Conservation (phyloP, 768 basidiomycete genomes). For the Multifurca ochricompacta region DNA sequence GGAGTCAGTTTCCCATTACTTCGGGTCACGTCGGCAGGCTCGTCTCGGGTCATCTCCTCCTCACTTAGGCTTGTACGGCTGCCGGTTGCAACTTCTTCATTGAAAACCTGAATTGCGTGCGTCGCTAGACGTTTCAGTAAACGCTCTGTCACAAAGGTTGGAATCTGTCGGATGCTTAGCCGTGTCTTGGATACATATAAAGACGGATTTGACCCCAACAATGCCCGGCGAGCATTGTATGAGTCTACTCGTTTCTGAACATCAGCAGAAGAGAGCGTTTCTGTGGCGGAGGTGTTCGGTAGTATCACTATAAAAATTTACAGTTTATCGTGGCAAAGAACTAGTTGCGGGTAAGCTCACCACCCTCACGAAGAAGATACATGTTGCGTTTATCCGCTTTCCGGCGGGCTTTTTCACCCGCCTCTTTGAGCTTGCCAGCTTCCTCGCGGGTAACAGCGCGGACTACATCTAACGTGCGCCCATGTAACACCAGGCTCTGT, state of each 20-base stretch:
- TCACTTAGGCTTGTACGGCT: constrained; percentile 49
- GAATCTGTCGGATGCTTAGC: constrained; percentile 88
- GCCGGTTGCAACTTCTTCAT: constrained; percentile 64
- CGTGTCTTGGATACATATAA: constrained; percentile 93
- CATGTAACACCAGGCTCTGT: constrained; percentile 79
- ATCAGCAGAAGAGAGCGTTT: constrained; percentile 60
- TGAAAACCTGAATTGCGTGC: constrained; percentile 72
- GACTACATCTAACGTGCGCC: constrained; percentile 84
- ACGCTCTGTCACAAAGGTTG: constrained; percentile 83
- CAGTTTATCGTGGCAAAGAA: not conserved
- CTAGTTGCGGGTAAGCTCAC: constrained; percentile 36
- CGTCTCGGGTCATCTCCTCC: constrained; percentile 54
- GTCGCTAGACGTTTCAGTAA: constrained; percentile 81
- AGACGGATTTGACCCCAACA: constrained; percentile 87
- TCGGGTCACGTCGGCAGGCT: constrained; percentile 26
- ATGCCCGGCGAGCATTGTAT: constrained; percentile 73
- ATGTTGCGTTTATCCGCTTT: constrained; percentile 94
- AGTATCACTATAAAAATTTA: constrained; percentile 60
- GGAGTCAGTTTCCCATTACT: constrained; percentile 23
- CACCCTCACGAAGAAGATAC: constrained; percentile 94
- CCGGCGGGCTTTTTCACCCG: constrained; percentile 73
- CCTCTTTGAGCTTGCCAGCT: constrained; percentile 82
- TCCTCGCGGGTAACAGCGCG: constrained; percentile 87
- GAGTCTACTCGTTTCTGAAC: constrained; percentile 79
- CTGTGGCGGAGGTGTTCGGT: constrained; percentile 77